Conservation (phyloP, 352 stramenopile genomes). For the Globisporangium perplexum region DNA sequence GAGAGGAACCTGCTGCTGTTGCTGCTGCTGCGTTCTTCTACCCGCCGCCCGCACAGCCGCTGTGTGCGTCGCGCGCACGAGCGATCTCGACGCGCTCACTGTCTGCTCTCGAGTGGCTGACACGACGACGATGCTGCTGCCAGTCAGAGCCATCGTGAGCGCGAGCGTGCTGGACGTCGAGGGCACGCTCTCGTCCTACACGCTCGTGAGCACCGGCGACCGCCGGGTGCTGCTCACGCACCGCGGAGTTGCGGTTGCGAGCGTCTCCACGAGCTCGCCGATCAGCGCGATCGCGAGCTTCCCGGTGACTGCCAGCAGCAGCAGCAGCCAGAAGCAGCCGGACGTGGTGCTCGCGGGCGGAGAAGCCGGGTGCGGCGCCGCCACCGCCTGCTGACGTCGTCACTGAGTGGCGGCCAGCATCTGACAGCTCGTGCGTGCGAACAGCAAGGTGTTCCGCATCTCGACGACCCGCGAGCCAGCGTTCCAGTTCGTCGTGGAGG, state of each 20-base stretch:
- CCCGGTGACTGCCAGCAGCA: not conserved
- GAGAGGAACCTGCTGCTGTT: too few species aligned
- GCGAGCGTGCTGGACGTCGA: slow-evolving; percentile 40
- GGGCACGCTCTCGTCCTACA: slow-evolving; percentile 45
- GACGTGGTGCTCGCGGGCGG: slow-evolving; percentile 35
- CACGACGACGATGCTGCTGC: too few species aligned
- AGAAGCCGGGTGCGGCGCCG: slow-evolving; percentile 33
- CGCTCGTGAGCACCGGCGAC: slow-evolving; percentile 34
- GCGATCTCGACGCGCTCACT: too few species aligned
- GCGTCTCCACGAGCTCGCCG: slow-evolving; percentile 21
- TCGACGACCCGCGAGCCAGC: slow-evolving; percentile 19
- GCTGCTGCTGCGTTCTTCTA: slow-evolving; percentile 25
- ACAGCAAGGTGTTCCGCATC: slow-evolving; percentile 40
- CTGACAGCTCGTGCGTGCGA: not conserved
- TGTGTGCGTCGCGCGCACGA: slow-evolving; percentile 4
- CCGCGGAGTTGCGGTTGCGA: slow-evolving; percentile 22
- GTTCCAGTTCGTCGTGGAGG: slow-evolving; percentile 27
- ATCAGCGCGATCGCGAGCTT: slow-evolving; percentile 28
- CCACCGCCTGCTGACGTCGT: too few species aligned
- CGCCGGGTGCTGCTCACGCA: slow-evolving; percentile 45
- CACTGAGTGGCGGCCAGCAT: too few species aligned
- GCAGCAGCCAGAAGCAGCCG: slow-evolving; percentile 6
- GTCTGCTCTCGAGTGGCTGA: too few species aligned
- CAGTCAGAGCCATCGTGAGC: slow-evolving; percentile 25
- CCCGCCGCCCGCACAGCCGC: slow-evolving; percentile 14